phyloP scores from a whole-genome alignment of 768 basidiomycete genomes.

The Gymnopilus dilepis region DNA sequence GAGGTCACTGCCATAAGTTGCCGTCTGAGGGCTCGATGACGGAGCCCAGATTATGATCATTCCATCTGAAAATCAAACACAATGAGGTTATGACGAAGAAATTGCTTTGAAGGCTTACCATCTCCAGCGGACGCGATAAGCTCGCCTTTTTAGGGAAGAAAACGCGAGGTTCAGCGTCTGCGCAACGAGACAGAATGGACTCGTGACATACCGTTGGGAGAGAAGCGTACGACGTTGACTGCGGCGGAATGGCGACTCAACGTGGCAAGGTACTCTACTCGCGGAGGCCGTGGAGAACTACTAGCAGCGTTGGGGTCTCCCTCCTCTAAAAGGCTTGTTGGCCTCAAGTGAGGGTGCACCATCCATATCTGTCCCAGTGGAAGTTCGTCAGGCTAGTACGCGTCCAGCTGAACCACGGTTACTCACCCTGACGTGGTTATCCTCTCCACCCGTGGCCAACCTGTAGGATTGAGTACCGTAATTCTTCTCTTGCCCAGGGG shows the following conservation, averaged over 20 bases:
- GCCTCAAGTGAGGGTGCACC: constrained; percentile 89
- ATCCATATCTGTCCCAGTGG: constrained; percentile 77
- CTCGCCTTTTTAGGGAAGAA: constrained; percentile 60
- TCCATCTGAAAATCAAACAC: constrained; percentile 66
- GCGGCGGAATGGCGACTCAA: constrained; percentile 91
- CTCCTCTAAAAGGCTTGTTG: constrained; percentile 57
- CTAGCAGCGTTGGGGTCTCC: constrained; percentile 37
- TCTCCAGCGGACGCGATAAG: constrained; percentile 96
- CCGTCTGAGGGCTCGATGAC: constrained; percentile 70
- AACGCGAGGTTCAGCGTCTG: constrained; percentile 8
- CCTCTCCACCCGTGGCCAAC: constrained; percentile 94
- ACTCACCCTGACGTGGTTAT: constrained; percentile 95
- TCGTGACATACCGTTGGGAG: constrained; percentile 78
- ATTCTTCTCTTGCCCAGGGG: constrained; percentile 51
- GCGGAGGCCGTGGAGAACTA: constrained; percentile 57
- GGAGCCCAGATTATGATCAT: constrained; percentile 97
- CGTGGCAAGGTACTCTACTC: constrained; percentile 95
- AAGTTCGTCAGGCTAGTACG: background rate
- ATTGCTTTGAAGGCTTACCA: constrained; percentile 57
- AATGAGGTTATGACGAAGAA: constrained; percentile 17
- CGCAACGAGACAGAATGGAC: background rate
- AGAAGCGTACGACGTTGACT: constrained; percentile 96
- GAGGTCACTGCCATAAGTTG: constrained; percentile 84
- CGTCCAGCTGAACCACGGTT: background rate
- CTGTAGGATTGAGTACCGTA: constrained; percentile 81